These are phyloP conservation scores for Quercus glauca DNA, from an alignment of 306 rosid genomes.

Conservation along the genomic window DNA sequence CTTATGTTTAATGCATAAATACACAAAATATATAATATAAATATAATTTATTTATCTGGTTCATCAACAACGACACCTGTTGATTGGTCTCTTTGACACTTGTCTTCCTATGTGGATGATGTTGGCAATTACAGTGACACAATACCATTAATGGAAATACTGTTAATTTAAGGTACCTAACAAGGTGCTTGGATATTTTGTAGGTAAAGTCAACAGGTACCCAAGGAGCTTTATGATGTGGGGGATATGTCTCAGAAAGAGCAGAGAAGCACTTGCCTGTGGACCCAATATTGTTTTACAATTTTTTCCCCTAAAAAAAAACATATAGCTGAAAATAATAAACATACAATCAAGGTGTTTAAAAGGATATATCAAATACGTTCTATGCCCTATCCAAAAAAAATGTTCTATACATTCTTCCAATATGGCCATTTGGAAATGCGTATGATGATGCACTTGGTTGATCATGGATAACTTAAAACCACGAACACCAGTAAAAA, in stretches of 20 bases:
- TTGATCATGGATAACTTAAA: too few relatives aligned
- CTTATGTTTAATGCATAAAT: constrained; percentile 15
- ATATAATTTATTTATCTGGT: neutral
- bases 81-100: constrained; percentile 31
- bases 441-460: too few relatives aligned
- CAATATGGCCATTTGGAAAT: too few relatives aligned
- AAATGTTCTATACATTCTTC: too few relatives aligned
- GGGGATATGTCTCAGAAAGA: neutral
- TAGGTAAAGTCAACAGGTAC: neutral
- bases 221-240: neutral
- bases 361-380: too few relatives aligned
- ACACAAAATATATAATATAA: neutral
- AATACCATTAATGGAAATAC: constrained; percentile 16
- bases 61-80: constrained; percentile 30
- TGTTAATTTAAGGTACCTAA: constrained; percentile 21
- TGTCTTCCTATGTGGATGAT: constrained; percentile 34
- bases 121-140: constrained; percentile 34
- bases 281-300: neutral
- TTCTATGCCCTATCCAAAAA: too few relatives aligned
- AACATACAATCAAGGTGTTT: too few relatives aligned
- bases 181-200: constrained; percentile 4
- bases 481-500: too few relatives aligned
- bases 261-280: neutral
- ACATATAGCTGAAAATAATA: too few relatives aligned
- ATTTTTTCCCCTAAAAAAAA: too few relatives aligned